These are phyloP conservation scores for Chloropicon primus DNA, from an alignment of 139 green algal species.

Conservation along the genomic window DNA sequence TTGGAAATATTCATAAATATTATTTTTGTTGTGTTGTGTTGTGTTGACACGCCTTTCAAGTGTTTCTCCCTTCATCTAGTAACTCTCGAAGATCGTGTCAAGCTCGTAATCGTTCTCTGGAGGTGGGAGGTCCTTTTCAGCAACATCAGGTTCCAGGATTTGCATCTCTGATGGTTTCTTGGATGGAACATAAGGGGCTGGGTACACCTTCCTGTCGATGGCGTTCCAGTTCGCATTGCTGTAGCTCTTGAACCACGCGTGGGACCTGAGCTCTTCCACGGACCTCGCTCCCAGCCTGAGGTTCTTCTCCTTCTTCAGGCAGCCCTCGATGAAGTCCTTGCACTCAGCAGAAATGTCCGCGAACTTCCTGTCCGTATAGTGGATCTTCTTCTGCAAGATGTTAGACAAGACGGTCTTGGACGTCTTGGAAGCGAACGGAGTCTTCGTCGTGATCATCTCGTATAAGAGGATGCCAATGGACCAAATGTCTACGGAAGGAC, in stretches of 20 bases:
- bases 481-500: conserved; percentile 41
- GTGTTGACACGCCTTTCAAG: no score
- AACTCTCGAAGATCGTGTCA: background rate
- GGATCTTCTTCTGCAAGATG: background rate
- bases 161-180: background rate
- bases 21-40: no score
- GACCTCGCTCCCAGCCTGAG: background rate
- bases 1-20: no score
- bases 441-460: conserved; percentile 17
- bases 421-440: background rate
- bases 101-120: background rate
- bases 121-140: background rate
- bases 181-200: background rate
- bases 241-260: background rate
- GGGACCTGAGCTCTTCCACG: background rate
- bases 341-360: background rate
- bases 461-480: conserved; percentile 42
- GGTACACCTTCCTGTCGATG: background rate
- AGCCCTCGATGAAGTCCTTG: background rate
- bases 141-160: background rate
- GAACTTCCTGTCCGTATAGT: background rate
- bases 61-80: no score
- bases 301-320: background rate
- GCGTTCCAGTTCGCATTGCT: background rate
- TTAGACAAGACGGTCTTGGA: background rate